Base-by-base conservation (phyloP, 345 rosid species). In the Linum usitatissimum region DNA sequence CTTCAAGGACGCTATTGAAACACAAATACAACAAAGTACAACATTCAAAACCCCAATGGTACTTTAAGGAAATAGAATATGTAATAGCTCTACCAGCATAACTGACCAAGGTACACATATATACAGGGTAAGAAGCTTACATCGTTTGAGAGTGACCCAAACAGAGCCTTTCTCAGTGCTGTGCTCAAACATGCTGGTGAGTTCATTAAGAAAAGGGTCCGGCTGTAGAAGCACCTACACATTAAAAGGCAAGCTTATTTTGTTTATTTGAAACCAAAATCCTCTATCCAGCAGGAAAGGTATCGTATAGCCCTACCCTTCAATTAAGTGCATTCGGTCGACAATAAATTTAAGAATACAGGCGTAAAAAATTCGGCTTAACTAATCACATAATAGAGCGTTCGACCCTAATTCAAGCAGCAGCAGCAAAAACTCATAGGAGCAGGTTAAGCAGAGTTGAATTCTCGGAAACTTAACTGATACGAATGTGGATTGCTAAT, bases 61-160 rank as follows among this genome's bases (percentile, higher is more conserved):
- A 8, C 53, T 1, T 39, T n/a, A 6, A 59, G 17, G 18, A 57
- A 57, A 57, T 10, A 18, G 5, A 21, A 21, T 31, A 30, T 53
- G 54, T 49, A 53, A 65, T 9, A 18, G 59, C 9, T 17, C 42
- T 23, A 70, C 8, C 12, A 63, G 17, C n/a, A 18, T 51, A 60
- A 14, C 12, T 34, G 21, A 60, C 59, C 62, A 18, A 30, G 31
- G 28, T 30, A 1, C 10, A 1, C 10, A 2, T 6, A 65, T 49
- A 30, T 23, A 1, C n/a, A 20, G 19, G 34, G 21, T 20, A 63
- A 49, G 42, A 63, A 49, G 42, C 71, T 70, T 79, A 92, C 98
- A 92, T 80, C 98, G 71, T 77, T 92, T 92, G 63, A 92, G 79
- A 59, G 96, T 92, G 62, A 92, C 93, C 98, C 98, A 92, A 48